Base-by-base conservation (phyloP, 2,329 filamentous ascomycete species). In the Coniochaeta pulveracea region DNA sequence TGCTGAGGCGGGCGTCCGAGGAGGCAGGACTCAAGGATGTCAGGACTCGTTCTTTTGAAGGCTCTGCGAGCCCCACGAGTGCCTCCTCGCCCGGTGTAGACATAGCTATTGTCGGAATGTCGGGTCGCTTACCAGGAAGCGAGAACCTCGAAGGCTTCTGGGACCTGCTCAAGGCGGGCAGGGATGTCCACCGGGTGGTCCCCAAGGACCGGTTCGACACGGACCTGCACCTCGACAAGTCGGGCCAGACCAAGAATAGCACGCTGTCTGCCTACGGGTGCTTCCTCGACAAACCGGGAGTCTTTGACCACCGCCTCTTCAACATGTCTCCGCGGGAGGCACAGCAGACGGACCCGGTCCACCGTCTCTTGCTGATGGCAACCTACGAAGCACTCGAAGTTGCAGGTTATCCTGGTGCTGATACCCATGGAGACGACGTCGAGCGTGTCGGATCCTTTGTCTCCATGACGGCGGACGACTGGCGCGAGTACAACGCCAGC, bases 401-500 rank as follows among this genome's bases (percentile, higher is more conserved):
- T 28, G 54, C 47, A 25, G 40, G 54, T 25, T 50, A 55, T 19
- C 14, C 14, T 6, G 9, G 14, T 10, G 9, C 9, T 14, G 14
- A 10, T 7, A 8, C 7, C 25, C 25, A 27, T 9, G 25, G 9
- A 10, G 25, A 15, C 9, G 22, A 24, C n/a, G 9, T 7, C 25
- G 21, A 23, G 21, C 25, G 25, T 12, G 40, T 61, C 1, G 63
- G 61, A 3, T 50, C 47, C 12, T 66, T 55, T 28, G 40, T 65
- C 2, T 60, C 60, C 6, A 34, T 45, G 4, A 47, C 48, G 18
- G 41, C 38, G 0, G 42, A 38, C 2, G 60, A 66, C 32, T 66
- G 66, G 37, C 53, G 63, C 12, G 29, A 54, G 22, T 63, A 66
- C 32, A 40, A 61, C 1, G 49, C 49, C 2, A 53, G 50, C 19